These are phyloP conservation scores for Euphrasia confusa DNA, from an alignment of 257 asterid species.

Conservation along the genomic window DNA sequence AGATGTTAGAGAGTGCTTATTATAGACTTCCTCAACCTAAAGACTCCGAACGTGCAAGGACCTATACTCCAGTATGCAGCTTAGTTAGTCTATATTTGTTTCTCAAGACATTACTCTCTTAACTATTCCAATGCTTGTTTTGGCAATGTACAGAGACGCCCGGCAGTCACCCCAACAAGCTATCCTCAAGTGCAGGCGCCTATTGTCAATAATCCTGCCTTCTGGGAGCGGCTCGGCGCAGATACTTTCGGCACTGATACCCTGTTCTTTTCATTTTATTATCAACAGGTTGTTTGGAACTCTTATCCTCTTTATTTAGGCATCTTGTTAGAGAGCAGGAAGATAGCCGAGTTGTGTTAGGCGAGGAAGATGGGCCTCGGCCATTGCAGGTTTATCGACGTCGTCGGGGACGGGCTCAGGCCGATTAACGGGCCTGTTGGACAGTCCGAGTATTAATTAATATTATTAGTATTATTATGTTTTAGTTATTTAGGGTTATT, in stretches of 20 bases:
- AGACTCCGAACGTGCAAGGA: slow-evolving; percentile 93
- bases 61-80: slow-evolving; percentile 72
- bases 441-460: too few relatives aligned
- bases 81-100: slow-evolving; percentile 12
- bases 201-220: slow-evolving; percentile 87
- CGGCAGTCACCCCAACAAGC: slow-evolving; percentile 69
- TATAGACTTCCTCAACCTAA: slow-evolving; percentile 90
- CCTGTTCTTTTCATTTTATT: slow-evolving; percentile 86
- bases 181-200: slow-evolving; percentile 99
- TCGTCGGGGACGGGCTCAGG: too few relatives aligned
- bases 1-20: slow-evolving; percentile 91
- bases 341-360: too few relatives aligned
- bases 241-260: slow-evolving; percentile 90
- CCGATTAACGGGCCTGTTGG: too few relatives aligned
- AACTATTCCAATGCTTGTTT: slow-evolving; percentile 22
- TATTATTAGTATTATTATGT: too few relatives aligned
- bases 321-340: too few relatives aligned
- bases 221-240: slow-evolving; percentile 96
- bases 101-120: slow-evolving; percentile 12
- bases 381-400: too few relatives aligned
- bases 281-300: slow-evolving; percentile 69
- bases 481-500: too few relatives aligned
- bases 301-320: slow-evolving; percentile 18
- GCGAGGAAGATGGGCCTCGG: too few relatives aligned
- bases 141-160: slow-evolving; percentile 65